Evolutionary conservation across 2,329 filamentous ascomycete genomes (phyloP).

Genomic region (Colletotrichum liaoningense): DNA sequence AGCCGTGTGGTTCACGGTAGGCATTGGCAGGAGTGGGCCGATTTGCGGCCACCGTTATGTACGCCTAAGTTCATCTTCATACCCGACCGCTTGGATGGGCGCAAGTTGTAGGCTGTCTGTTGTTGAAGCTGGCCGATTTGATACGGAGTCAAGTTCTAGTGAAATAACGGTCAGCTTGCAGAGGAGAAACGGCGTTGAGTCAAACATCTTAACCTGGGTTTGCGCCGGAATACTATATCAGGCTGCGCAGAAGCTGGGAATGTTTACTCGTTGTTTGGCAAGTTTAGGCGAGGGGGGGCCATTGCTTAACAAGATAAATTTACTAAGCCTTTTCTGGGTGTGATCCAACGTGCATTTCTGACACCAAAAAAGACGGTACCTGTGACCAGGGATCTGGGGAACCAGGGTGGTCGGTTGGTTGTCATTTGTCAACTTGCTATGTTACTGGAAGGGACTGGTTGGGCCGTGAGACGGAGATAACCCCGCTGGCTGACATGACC

Average conservation of each 20-base stretch:
- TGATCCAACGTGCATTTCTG: conserved; percentile 13
- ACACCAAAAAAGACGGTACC: neutral
- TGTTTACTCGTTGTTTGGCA: neutral
- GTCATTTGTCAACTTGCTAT: too few relatives aligned
- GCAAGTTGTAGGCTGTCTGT: neutral
- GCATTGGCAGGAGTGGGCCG: neutral
- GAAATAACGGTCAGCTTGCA: neutral
- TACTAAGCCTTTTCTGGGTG: neutral
- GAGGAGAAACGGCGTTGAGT: neutral
- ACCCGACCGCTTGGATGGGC: neutral
- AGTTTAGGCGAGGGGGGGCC: neutral
- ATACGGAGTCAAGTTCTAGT: neutral
- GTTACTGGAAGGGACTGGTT: neutral
- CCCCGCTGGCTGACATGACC: conserved; percentile 8
- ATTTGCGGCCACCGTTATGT: neutral
- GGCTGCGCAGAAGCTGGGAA: neutral
- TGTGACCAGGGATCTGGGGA: conserved; percentile 27
- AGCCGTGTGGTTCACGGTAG: neutral
- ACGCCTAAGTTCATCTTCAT: neutral
- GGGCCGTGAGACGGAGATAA: conserved; percentile 9
- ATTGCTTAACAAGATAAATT: neutral
- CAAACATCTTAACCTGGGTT: neutral
- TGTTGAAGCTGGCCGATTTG: too few relatives aligned
- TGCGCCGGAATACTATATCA: neutral
- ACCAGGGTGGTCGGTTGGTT: neutral